Evolutionary conservation across 352 stramenopile genomes (phyloP).

Genomic region (Phytophthora melonis): DNA sequence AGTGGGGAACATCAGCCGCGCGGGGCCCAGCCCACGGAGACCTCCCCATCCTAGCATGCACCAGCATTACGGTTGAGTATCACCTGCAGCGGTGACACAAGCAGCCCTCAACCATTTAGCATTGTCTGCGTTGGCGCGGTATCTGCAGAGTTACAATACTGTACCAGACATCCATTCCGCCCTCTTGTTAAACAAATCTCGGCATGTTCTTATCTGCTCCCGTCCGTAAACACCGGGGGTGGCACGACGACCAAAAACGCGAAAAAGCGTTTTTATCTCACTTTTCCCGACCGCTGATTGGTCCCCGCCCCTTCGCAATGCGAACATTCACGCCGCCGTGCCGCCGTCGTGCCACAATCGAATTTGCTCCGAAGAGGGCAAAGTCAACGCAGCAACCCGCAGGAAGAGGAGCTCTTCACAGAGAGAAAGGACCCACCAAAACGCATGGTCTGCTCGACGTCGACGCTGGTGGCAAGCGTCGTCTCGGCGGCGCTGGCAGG

Average conservation of each 20-base stretch:
- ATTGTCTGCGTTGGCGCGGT: no score
- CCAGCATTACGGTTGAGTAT: no score
- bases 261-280: slow-evolving; percentile 21
- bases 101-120: no score
- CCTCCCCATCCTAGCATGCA: neutral
- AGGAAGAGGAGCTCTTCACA: slow-evolving; percentile 3
- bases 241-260: slow-evolving; percentile 19
- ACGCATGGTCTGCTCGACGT: slow-evolving; percentile 59
- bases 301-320: neutral
- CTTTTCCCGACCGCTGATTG: slow-evolving; percentile 6
- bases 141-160: no score
- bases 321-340: slow-evolving; percentile 10
- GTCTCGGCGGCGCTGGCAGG: slow-evolving; percentile 54
- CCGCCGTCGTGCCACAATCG: slow-evolving; percentile 24
- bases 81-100: no score
- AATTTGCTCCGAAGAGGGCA: slow-evolving; percentile 24
- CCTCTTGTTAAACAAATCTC: neutral
- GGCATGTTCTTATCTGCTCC: neutral
- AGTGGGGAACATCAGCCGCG: neutral
- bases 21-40: neutral
- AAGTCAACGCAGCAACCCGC: slow-evolving; percentile 13
- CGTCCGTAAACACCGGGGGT: slow-evolving; percentile 5
- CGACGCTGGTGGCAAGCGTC: slow-evolving; percentile 55
- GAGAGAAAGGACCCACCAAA: neutral
- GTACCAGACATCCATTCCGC: neutral